Evolutionary conservation across 2,329 filamentous ascomycete species (phyloP).

Genomic region (Fusarium lyarnte): DNA sequence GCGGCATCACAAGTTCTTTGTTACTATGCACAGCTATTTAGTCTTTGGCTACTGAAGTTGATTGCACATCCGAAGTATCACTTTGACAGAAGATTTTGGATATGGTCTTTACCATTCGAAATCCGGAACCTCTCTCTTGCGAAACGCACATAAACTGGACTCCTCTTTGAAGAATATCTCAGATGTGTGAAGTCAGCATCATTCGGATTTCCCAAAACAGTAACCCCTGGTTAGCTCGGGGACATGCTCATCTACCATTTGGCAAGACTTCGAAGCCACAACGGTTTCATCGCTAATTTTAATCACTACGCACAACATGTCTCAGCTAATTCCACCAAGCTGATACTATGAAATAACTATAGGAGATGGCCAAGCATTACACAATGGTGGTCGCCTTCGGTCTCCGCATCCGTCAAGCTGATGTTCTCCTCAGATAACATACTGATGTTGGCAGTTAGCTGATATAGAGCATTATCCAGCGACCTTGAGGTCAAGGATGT

Average conservation of each 20-base stretch:
- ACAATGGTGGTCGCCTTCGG: neutral
- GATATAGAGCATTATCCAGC: constrained; percentile 14
- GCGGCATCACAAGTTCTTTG: neutral
- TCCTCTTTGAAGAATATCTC: neutral
- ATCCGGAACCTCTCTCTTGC: neutral
- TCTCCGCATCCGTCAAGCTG: neutral
- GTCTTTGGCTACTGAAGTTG: neutral
- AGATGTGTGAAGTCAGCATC: neutral
- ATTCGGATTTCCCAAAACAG: constrained; percentile 39
- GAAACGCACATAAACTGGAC: neutral
- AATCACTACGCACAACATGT: neutral
- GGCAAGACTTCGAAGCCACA: constrained; percentile 29
- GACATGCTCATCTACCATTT: neutral
- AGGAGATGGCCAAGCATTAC: neutral
- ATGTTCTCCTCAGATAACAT: neutral
- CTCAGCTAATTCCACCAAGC: neutral
- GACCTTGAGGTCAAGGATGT: constrained; percentile 8
- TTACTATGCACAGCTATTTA: neutral
- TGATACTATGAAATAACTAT: neutral
- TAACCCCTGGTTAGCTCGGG: constrained; percentile 29
- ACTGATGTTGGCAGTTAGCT: constrained; percentile 22
- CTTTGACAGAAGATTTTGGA: neutral
- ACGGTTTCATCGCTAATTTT: constrained; percentile 23
- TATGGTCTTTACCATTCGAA: neutral
- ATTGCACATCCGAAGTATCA: neutral